phyloP scores from a whole-genome alignment of 2,329 filamentous ascomycete genomes.

The Aspergillus pseudoglaucus region DNA sequence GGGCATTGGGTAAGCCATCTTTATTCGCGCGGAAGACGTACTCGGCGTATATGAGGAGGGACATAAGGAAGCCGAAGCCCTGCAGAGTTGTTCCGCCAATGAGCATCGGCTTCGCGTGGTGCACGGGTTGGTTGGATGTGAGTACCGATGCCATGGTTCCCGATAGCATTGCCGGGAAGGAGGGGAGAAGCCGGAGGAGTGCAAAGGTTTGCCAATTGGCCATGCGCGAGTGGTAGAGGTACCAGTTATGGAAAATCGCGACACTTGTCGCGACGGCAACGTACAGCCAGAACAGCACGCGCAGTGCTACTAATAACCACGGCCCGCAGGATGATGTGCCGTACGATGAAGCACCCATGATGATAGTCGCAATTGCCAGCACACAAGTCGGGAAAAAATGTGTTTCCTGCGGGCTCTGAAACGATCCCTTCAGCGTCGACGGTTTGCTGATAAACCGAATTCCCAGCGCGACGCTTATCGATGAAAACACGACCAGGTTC shows the following conservation, averaged over 20 bases:
- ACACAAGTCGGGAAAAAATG: constrained; percentile 64
- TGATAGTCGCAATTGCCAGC: constrained; percentile 57
- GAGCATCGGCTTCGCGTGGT: constrained; percentile 35
- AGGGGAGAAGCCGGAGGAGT: constrained; percentile 10
- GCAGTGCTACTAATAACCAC: constrained; percentile 52
- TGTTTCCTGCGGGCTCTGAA: constrained; percentile 57
- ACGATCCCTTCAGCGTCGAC: constrained; percentile 41
- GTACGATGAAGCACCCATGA: constrained; percentile 59
- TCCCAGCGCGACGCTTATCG: constrained; percentile 47
- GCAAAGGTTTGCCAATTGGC: constrained; percentile 14
- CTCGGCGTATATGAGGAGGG: constrained; percentile 39
- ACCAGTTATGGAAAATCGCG: constrained; percentile 4
- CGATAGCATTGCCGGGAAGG: constrained; percentile 28
- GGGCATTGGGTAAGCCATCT: constrained; percentile 36
- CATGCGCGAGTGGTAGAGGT: constrained; percentile 4
- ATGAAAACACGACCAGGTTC: constrained; percentile 56
- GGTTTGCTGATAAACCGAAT: constrained; percentile 54
- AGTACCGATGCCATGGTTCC: constrained; percentile 32
- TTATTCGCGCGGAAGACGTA: constrained; percentile 39
- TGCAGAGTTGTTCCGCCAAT: constrained; percentile 40
- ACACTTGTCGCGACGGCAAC: constrained; percentile 37
- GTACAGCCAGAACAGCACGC: constrained; percentile 63
- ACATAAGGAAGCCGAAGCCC: constrained; percentile 41
- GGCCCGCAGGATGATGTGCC: constrained; percentile 50
- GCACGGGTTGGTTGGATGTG: constrained; percentile 23